These are phyloP conservation scores for Sporothrix dimorphospora DNA, from an alignment of 2,329 filamentous ascomycete species.

Conservation along the genomic window DNA sequence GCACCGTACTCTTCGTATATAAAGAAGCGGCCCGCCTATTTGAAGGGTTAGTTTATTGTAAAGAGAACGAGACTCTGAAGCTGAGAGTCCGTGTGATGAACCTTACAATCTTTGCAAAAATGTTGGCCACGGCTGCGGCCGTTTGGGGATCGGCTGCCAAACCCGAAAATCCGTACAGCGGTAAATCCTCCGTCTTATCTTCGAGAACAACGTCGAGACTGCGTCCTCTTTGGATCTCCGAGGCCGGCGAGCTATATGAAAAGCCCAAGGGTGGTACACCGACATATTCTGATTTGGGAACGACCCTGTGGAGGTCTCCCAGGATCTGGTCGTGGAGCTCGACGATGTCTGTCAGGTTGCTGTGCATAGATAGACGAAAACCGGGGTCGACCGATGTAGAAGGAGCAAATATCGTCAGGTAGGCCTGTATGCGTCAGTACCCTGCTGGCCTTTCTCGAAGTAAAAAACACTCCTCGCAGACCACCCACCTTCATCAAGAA, in stretches of 20 bases:
- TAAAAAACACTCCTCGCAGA: not conserved
- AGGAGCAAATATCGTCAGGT: constrained; percentile 75
- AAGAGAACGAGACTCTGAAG: not conserved
- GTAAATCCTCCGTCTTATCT: constrained; percentile 47
- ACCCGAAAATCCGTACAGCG: constrained; percentile 63
- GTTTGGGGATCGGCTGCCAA: constrained; percentile 29
- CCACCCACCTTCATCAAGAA: constrained; percentile 77
- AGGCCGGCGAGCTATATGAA: constrained; percentile 30
- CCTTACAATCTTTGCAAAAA: constrained; percentile 25
- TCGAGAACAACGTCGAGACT: constrained; percentile 54
- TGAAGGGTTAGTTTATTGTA: constrained; percentile 12
- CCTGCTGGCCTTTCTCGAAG: not conserved
- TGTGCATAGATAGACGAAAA: constrained; percentile 73
- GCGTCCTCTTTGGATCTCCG: constrained; percentile 47
- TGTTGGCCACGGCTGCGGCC: not conserved
- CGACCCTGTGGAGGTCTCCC: constrained; percentile 68
- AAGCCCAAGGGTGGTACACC: constrained; percentile 45
- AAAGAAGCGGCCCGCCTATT: constrained; percentile 77
- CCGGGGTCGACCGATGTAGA: constrained; percentile 66
- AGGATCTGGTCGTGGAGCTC: constrained; percentile 83
- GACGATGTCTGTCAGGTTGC: constrained; percentile 77
- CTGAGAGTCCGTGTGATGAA: not conserved
- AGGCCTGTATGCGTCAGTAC: constrained; percentile 56
- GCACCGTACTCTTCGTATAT: constrained; percentile 90
- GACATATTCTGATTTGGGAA: constrained; percentile 69